Percentiles rank a stretch among this genome's conserved stretches.
Evolutionary conservation across 352 stramenopile species (phyloP).

Genomic region (Halophytophthora batemanensis): DNA sequence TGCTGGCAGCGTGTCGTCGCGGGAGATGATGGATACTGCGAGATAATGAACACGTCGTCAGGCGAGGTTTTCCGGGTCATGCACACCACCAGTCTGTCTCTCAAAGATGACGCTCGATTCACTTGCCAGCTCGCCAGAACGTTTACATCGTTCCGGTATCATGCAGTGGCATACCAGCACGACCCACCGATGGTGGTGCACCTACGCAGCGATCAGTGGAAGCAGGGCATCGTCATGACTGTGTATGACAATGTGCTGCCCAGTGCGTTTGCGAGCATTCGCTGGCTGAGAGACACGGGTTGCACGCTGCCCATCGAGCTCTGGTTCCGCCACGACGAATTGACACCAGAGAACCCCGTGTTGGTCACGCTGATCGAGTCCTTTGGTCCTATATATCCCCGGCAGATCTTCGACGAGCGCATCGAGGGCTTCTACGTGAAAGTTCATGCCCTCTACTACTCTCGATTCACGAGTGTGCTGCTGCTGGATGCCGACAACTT

Average conservation of each 20-base stretch:
- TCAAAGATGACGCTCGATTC: constrained; percentile 69
- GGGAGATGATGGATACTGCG: constrained; percentile 59
- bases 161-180: constrained; percentile 44
- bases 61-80: constrained; percentile 57
- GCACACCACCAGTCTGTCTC: constrained; percentile 55
- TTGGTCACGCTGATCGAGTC: constrained; percentile 28
- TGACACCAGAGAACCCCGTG: constrained; percentile 34
- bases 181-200: constrained; percentile 42
- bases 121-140: constrained; percentile 56
- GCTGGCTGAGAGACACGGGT: constrained; percentile 30
- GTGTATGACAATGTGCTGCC: constrained; percentile 42
- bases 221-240: constrained; percentile 45
- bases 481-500: constrained; percentile 57
- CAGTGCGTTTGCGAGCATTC: constrained; percentile 47
- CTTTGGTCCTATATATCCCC: constrained; percentile 34
- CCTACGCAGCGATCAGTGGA: neutral
- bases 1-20: constrained; percentile 63
- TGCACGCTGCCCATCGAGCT: constrained; percentile 50
- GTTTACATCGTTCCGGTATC: constrained; percentile 58
- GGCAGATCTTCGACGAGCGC: constrained; percentile 43
- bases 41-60: constrained; percentile 50
- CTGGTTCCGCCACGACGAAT: constrained; percentile 52
- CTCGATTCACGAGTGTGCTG: constrained; percentile 39
- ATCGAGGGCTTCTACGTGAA: constrained; percentile 54
- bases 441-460: constrained; percentile 50